phyloP scores from a whole-genome alignment of 164 flowering plant genomes.

The Dillenia suffruticosa region DNA sequence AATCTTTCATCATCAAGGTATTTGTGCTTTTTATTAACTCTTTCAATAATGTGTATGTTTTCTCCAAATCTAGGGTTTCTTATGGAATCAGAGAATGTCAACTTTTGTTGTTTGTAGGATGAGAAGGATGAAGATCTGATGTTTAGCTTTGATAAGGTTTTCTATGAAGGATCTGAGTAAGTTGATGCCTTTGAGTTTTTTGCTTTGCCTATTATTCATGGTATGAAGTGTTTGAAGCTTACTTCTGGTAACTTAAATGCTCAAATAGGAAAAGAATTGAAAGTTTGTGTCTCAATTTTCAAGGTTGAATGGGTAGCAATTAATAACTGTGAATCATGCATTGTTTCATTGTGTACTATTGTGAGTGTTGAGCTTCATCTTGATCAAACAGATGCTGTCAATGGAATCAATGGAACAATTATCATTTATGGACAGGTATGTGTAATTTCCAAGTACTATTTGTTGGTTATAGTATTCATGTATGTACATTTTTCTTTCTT shows the following conservation, averaged over 20 bases:
- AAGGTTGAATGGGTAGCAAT: no score
- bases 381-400: slow-evolving; percentile 49
- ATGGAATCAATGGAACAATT: slow-evolving; percentile 72
- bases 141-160: slow-evolving; percentile 68
- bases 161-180: slow-evolving; percentile 59
- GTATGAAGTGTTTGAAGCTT: slow-evolving; percentile 22
- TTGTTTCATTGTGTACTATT: no score
- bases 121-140: slow-evolving; percentile 59
- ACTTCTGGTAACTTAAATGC: no score
- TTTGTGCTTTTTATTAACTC: neutral
- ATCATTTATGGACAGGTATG: slow-evolving; percentile 87
- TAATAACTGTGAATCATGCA: no score
- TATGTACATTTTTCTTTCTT: no score
- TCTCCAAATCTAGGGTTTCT: neutral
- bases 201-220: slow-evolving; percentile 69
- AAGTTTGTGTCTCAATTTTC: no score
- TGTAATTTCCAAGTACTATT: no score
- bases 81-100: neutral
- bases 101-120: slow-evolving; percentile 38
- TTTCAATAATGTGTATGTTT: neutral
- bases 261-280: no score
- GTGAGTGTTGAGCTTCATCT: slow-evolving; percentile 1
- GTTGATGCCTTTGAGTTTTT: slow-evolving; percentile 62
- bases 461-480: no score
- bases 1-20: slow-evolving; percentile 66